These are phyloP conservation scores for Ophiostoma sp. DNA, from an alignment of 2,329 filamentous ascomycete genomes.

Conservation along the genomic window DNA sequence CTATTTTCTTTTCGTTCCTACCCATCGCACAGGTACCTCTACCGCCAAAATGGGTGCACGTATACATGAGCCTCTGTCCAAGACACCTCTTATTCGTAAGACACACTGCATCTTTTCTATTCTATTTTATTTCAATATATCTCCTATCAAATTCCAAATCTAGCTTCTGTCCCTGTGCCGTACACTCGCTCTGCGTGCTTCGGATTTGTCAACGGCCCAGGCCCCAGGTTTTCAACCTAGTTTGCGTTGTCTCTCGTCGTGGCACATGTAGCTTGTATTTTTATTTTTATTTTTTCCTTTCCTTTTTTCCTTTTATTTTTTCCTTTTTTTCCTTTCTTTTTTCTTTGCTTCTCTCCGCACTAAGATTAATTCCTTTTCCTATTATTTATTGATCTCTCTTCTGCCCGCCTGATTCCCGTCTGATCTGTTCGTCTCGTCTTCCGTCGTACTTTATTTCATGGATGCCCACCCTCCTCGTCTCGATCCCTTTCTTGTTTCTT, in stretches of 20 bases:
- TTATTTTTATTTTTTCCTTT: not conserved
- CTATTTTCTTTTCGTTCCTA: not conserved
- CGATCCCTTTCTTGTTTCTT: not conserved
- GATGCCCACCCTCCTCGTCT: not conserved
- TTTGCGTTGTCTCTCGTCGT: constrained; percentile 11
- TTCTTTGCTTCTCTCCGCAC: not conserved
- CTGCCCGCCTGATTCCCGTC: not conserved
- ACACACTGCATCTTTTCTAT: not conserved
- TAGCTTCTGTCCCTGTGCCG: not conserved
- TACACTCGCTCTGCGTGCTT: not conserved
- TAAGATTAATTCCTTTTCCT: not conserved
- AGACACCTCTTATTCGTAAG: not conserved
- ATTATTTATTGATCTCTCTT: not conserved
- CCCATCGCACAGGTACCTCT: not conserved
- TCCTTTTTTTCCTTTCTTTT: constrained; percentile 9
- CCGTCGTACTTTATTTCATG: not conserved
- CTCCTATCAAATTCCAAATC: too few species aligned
- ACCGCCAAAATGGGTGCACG: not conserved
- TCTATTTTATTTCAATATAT: constrained; percentile 9
- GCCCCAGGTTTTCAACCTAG: constrained; percentile 3
- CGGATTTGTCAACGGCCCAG: not conserved
- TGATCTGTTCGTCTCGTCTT: constrained; percentile 8
- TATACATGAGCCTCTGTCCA: not conserved
- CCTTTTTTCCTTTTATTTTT: not conserved
- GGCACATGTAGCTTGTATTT: not conserved